Evolutionary conservation across 768 basidiomycete genomes (phyloP).

Genomic region (Leucosporidium creatinivorum): DNA sequence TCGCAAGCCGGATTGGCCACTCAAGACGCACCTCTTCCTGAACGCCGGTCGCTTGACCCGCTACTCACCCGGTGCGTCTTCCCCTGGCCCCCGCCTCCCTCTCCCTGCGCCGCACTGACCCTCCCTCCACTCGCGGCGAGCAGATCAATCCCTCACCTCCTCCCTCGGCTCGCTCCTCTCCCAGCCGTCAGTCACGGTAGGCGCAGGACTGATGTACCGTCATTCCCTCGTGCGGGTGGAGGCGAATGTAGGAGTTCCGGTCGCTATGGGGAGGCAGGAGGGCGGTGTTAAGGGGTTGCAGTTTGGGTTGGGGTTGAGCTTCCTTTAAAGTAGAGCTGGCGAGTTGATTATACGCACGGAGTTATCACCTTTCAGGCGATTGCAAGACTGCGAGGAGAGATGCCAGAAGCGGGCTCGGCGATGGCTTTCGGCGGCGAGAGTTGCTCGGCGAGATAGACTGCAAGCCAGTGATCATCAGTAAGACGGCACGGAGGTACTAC

Average conservation of each 20-base stretch:
- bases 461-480: no score
- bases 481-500: no score
- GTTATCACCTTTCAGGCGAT: no score
- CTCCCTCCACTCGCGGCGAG: neutral
- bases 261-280: slow-evolving; percentile 63
- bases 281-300: slow-evolving; percentile 63
- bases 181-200: slow-evolving; percentile 66
- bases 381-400: no score
- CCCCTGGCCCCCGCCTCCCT: slow-evolving; percentile 11
- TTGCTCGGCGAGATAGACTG: no score
- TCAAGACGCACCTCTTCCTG: slow-evolving; percentile 70
- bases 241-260: slow-evolving; percentile 76
- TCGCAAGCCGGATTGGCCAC: slow-evolving; percentile 61
- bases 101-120: slow-evolving; percentile 21
- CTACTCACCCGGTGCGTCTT: slow-evolving; percentile 52
- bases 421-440: no score
- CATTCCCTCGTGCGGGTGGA: slow-evolving; percentile 80
- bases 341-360: no score
- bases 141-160: slow-evolving; percentile 42
- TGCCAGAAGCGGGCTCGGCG: no score
- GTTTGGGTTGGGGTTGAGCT: slow-evolving; percentile 72
- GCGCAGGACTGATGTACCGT: slow-evolving; percentile 72
- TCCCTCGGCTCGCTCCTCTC: slow-evolving; percentile 41
- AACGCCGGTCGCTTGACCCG: slow-evolving; percentile 71
- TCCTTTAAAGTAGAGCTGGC: slow-evolving; percentile 47